Conservation (phyloP, 2,329 filamentous ascomycete genomes). For the Aureobasidium vineae region DNA sequence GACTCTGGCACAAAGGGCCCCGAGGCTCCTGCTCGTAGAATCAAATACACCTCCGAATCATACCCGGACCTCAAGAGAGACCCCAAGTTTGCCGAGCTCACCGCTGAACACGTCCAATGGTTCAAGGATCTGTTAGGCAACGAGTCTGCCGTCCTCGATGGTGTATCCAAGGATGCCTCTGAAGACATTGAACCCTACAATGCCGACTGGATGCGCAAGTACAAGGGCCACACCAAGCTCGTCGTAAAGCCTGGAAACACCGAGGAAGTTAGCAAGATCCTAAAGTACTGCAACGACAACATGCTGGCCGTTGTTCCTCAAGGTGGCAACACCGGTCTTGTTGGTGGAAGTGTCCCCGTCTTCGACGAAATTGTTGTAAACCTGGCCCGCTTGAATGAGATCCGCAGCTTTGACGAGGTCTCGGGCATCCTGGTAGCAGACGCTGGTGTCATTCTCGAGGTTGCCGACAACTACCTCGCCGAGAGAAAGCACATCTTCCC, state of each 20-base stretch:
- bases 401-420: constrained; percentile 88
- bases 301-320: constrained; percentile 92
- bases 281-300: constrained; percentile 94
- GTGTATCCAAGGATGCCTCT: constrained; percentile 67
- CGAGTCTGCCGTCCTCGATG: constrained; percentile 79
- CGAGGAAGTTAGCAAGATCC: constrained; percentile 83
- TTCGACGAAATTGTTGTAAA: constrained; percentile 98
- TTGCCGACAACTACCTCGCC: constrained; percentile 80
- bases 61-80: constrained; percentile 83
- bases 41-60: constrained; percentile 80
- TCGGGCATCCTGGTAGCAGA: constrained; percentile 88
- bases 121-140: constrained; percentile 80
- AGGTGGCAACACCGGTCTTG: constrained; percentile 93
- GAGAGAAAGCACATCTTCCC: constrained; percentile 88
- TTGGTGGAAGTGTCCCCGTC: constrained; percentile 92
- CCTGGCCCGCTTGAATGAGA: constrained; percentile 83
- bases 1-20: constrained; percentile 34
- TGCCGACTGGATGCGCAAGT: constrained; percentile 99
- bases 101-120: constrained; percentile 72
- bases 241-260: constrained; percentile 83
- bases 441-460: constrained; percentile 86
- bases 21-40: constrained; percentile 39
- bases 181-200: constrained; percentile 92
- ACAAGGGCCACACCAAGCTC: constrained; percentile 81
- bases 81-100: constrained; percentile 69